phyloP scores from a whole-genome alignment of 2,329 filamentous ascomycete genomes.

The Botrytis elliptica region DNA sequence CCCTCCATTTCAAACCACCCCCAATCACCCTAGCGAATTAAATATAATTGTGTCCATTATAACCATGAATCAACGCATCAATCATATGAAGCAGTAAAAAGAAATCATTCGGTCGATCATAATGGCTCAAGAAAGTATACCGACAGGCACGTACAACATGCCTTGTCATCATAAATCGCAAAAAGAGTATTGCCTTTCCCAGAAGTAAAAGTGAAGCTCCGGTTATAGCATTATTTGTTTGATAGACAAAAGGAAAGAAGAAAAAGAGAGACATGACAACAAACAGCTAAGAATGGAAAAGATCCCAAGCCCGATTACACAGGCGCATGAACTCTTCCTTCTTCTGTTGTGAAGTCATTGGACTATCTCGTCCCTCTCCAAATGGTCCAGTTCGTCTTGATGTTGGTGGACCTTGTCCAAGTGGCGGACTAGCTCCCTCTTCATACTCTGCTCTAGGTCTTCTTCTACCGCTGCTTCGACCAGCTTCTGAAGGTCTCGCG shows the following conservation, averaged over 20 bases:
- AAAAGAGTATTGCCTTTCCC: constrained; percentile 15
- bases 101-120: background rate
- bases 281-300: constrained; percentile 76
- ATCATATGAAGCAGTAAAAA: constrained; percentile 2
- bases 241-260: background rate
- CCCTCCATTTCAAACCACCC: background rate
- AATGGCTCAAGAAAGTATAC: constrained; percentile 17
- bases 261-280: background rate
- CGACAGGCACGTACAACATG: constrained; percentile 13
- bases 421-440: constrained; percentile 81
- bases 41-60: constrained; percentile 17
- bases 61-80: constrained; percentile 13
- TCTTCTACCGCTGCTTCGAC: constrained; percentile 63
- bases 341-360: constrained; percentile 80
- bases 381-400: constrained; percentile 65
- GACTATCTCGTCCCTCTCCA: constrained; percentile 77
- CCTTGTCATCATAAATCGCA: background rate
- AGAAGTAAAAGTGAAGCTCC: constrained; percentile 14
- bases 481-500: constrained; percentile 33
- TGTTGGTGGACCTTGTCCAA: constrained; percentile 69
- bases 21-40: constrained; percentile 12
- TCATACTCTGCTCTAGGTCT: constrained; percentile 89
- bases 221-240: constrained; percentile 7
- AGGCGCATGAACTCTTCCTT: constrained; percentile 87
- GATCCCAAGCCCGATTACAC: constrained; percentile 89